phyloP scores from a whole-genome alignment of 805 yeast species.

The Sugiyamaella smithiae region DNA sequence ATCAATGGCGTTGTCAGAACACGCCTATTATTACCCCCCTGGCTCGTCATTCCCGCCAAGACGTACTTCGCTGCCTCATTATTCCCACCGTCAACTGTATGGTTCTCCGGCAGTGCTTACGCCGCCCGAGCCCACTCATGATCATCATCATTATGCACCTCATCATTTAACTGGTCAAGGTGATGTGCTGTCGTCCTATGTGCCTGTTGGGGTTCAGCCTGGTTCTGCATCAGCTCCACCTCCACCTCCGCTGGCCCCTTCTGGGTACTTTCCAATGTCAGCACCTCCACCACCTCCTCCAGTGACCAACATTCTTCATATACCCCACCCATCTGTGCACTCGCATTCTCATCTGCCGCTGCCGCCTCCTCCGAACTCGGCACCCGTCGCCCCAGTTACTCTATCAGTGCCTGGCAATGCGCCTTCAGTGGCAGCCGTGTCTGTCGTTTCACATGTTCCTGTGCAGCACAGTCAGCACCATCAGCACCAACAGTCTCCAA shows the following conservation, averaged over 20 bases:
- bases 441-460: too few relatives aligned
- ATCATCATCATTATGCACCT: neutral
- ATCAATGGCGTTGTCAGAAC: neutral
- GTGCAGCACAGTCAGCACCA: too few relatives aligned
- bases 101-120: neutral
- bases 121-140: neutral
- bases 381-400: neutral
- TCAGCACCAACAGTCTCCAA: too few relatives aligned
- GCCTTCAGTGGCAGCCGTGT: too few relatives aligned
- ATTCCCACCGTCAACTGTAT: conserved; percentile 1
- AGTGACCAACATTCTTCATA: neutral
- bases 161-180: too few relatives aligned
- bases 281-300: conserved; percentile 10
- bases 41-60: neutral
- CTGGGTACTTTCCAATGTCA: neutral
- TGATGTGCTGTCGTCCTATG: too few relatives aligned
- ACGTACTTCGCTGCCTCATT: neutral
- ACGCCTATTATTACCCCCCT: neutral
- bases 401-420: neutral
- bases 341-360: neutral
- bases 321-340: neutral
- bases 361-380: neutral
- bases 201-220: too few relatives aligned
- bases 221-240: too few relatives aligned
- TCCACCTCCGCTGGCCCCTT: too few relatives aligned